Conservation (phyloP, 1,284 basidiomycete species). For the Tilletia walkeri region DNA sequence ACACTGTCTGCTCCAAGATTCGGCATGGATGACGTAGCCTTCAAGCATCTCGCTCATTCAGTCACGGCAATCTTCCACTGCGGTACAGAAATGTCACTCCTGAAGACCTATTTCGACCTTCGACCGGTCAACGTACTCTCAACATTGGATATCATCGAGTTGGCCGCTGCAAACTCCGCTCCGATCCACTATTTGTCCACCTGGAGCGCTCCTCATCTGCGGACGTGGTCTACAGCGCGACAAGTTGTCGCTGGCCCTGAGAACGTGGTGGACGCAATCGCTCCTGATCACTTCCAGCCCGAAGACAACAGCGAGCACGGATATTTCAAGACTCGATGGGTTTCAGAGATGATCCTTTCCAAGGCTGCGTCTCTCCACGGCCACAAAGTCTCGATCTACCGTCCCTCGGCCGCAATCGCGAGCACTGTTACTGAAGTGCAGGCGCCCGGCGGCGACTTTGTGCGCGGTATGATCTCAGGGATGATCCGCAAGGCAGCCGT, state of each 20-base stretch:
- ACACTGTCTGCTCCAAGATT: neutral
- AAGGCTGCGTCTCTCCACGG: neutral
- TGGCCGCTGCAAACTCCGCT: neutral
- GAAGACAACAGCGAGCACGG: neutral
- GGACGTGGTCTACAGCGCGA: neutral
- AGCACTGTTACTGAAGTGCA: slow-evolving; percentile 2
- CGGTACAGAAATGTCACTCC: neutral
- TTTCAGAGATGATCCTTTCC: neutral
- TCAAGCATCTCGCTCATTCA: neutral
- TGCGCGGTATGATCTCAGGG: slow-evolving; percentile 1
- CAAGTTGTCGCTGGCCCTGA: slow-evolving; percentile 1
- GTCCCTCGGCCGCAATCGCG: neutral
- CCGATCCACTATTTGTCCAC: slow-evolving; percentile 1
- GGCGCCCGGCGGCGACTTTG: neutral
- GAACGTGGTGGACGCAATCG: neutral
- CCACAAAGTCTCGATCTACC: slow-evolving; percentile 1
- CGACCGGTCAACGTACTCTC: slow-evolving; percentile 1
- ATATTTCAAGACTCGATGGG: neutral
- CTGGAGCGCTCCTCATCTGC: slow-evolving; percentile 2
- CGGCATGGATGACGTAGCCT: neutral
- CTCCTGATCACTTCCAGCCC: neutral
- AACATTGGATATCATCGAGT: neutral
- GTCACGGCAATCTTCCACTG: neutral
- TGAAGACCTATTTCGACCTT: slow-evolving; percentile 2
- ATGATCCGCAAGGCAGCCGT: slow-evolving; percentile 4